These are phyloP conservation scores for Globisporangium alternatum DNA, from an alignment of 352 stramenopile genomes.

Conservation along the genomic window DNA sequence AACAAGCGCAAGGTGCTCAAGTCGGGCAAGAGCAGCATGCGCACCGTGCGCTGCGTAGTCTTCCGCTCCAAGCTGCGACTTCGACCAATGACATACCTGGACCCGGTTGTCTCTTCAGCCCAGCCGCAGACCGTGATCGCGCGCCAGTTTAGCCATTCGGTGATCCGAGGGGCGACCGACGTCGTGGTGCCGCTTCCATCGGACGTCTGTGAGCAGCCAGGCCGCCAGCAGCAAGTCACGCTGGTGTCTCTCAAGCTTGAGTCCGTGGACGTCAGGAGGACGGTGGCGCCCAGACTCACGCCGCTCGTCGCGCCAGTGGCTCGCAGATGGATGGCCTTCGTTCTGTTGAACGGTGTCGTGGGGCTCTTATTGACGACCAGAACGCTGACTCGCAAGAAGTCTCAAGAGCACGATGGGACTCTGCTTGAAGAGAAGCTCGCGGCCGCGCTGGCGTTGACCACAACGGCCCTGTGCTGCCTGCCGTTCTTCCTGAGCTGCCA, in stretches of 20 bases:
- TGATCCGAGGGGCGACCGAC: not conserved
- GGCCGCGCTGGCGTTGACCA: slow-evolving; percentile 14
- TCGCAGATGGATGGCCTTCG: slow-evolving; percentile 3
- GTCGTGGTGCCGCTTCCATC: slow-evolving; percentile 7
- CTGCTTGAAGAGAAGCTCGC: slow-evolving; percentile 15
- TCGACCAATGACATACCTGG: slow-evolving; percentile 2
- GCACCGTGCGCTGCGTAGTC: slow-evolving; percentile 34
- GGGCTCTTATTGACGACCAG: slow-evolving; percentile 18
- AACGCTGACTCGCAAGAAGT: slow-evolving; percentile 8
- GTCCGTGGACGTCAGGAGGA: slow-evolving; percentile 21
- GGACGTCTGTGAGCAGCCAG: not conserved
- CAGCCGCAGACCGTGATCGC: slow-evolving; percentile 15
- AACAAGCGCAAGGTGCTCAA: slow-evolving; percentile 32
- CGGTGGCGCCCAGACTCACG: slow-evolving; percentile 12
- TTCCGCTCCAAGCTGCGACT: slow-evolving; percentile 31
- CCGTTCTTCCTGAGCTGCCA: slow-evolving; percentile 20
- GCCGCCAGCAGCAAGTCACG: slow-evolving; percentile 28
- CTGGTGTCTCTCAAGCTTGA: slow-evolving; percentile 30
- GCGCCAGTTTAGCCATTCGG: slow-evolving; percentile 1
- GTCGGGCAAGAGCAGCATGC: slow-evolving; percentile 20
- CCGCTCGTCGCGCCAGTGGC: slow-evolving; percentile 15
- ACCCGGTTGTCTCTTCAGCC: not conserved
- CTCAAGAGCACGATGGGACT: slow-evolving; percentile 17
- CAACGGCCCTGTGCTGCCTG: slow-evolving; percentile 15
- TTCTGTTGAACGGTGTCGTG: slow-evolving; percentile 13